Evolutionary conservation across 352 stramenopile species (phyloP), one percentile per base, ranked within the genome.

Genomic region (Pythium scleroteichum): DNA sequence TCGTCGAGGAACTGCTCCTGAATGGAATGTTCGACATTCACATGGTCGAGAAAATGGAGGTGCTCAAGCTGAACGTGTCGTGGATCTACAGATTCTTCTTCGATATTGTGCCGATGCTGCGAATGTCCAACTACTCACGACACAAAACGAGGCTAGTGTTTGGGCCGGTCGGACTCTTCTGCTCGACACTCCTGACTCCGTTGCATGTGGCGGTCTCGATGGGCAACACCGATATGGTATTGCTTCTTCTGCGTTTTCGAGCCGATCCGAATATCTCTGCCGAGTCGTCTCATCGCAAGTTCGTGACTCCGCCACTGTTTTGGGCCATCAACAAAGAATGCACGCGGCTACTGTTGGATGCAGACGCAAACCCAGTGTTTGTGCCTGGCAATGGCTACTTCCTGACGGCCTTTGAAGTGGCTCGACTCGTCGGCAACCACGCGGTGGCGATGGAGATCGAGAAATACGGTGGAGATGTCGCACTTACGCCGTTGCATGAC

Each of bases 391-490:
- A 77, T n/a, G 76, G 72, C 2, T 79, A 85, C 38, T 85, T 80
- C 35, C 33, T 86, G 16, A 94, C 85, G 14, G 71, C 85, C 8
- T 92, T 88, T 62, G 79, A 92, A 64, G 72, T 92, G 32, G 82
- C 82, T 17, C 69, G 82, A 13, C 64, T 91, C 10, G 72, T 75
- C 27, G 85, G 83, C 0, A 86, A 92, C 32, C 71, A 83, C 12
- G 74, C 72, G 0, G 79, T 92, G 19, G 82, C 83, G 4, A 74
- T 75, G 10, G 76, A 85, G 35, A 88, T 94, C 60, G 80, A 91
- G 38, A 87, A 90, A 26, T 92, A 87, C 35, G 85, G 85, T 16
- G 85, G 73, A 7, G 85, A 94, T 22, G 78, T 94, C n/a, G 76
- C 72, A 13, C 53, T 94, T 2, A 94, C 85, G 22, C 85, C 85